Conservation (phyloP, 208 protist species). For the Crithidia mellificae region DNA sequence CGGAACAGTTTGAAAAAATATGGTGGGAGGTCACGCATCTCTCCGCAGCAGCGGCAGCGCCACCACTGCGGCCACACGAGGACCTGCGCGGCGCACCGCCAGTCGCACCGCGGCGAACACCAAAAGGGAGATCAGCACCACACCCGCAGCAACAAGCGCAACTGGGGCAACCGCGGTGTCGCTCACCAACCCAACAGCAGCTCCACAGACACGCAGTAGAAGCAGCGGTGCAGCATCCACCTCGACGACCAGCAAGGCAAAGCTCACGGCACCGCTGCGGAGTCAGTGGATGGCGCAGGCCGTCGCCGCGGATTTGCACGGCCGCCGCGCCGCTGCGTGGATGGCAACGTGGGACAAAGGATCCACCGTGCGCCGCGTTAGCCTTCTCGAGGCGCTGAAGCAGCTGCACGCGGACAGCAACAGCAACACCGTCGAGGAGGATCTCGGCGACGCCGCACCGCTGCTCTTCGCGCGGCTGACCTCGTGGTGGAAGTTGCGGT, state of each 20-base stretch:
- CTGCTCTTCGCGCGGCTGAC: constrained; percentile 84
- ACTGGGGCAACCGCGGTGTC: no score
- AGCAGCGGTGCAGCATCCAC: no score
- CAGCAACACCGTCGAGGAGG: constrained; percentile 54
- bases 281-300: constrained; percentile 23
- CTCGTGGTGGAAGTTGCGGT: constrained; percentile 81
- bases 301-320: constrained; percentile 31
- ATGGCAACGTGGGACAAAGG: constrained; percentile 73
- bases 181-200: background rate
- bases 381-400: constrained; percentile 72
- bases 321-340: constrained; percentile 65
- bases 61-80: background rate
- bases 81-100: background rate
- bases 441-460: constrained; percentile 76
- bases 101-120: background rate
- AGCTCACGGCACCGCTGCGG: constrained; percentile 5
- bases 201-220: background rate
- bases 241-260: background rate
- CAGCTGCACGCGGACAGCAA: constrained; percentile 69
- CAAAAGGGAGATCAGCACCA: background rate
- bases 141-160: no score
- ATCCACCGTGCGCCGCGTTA: constrained; percentile 35
- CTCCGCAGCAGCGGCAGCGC: background rate
- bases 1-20: background rate
- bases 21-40: constrained; percentile 3